Conservation (phyloP, 2,329 filamentous ascomycete species). For the Graphilbum fragrans region DNA sequence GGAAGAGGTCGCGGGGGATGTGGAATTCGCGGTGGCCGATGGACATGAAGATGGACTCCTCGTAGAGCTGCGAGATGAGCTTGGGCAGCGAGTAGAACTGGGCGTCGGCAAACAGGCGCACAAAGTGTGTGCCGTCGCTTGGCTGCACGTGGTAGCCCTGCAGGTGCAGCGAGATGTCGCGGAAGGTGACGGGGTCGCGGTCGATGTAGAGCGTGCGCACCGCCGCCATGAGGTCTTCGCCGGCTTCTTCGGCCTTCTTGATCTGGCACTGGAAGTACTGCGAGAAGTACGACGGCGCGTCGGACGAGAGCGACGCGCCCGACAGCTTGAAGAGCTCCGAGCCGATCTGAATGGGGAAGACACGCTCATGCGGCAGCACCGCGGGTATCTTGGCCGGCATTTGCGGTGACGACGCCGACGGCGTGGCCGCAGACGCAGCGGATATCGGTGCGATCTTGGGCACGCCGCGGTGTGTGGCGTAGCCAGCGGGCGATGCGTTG, state of each 20-base stretch:
- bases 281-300: conserved; percentile 92
- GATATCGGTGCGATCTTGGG: background rate
- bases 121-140: conserved; percentile 73
- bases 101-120: conserved; percentile 84
- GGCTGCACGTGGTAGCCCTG: conserved; percentile 85
- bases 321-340: conserved; percentile 61
- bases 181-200: conserved; percentile 79
- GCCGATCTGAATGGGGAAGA: conserved; percentile 65
- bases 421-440: background rate
- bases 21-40: conserved; percentile 82
- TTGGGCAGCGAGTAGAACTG: conserved; percentile 81
- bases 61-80: conserved; percentile 81
- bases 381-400: conserved; percentile 31
- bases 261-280: conserved; percentile 85
- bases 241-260: conserved; percentile 45
- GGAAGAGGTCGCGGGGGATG: conserved; percentile 81
- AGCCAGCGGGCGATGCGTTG: no score
- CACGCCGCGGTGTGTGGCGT: background rate
- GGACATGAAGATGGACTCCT: conserved; percentile 82
- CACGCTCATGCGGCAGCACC: conserved; percentile 56
- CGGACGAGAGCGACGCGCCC: conserved; percentile 60
- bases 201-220: conserved; percentile 89
- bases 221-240: conserved; percentile 27
- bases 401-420: background rate
- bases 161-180: conserved; percentile 78